These are phyloP conservation scores for Pouteria campechiana DNA, from an alignment of 179 eudicot genomes.

Conservation along the genomic window DNA sequence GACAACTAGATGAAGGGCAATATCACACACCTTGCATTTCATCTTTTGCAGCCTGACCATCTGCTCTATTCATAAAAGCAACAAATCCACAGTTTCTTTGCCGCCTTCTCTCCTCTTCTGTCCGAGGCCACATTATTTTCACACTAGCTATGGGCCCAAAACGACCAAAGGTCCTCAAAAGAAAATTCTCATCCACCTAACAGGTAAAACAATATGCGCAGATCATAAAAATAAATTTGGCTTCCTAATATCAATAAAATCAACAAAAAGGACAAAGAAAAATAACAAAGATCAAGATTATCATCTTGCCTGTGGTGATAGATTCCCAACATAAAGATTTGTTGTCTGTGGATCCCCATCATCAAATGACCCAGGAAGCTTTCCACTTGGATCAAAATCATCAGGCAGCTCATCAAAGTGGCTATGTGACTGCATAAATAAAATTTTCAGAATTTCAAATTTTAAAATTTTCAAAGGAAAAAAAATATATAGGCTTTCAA, in stretches of 20 bases:
- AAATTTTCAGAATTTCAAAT: too few relatives aligned
- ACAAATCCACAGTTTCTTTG: conserved; percentile 99
- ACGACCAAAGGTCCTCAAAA: conserved; percentile 92
- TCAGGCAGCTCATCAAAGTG: conserved; percentile 94
- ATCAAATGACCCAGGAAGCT: conserved; percentile 88
- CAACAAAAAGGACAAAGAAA: not conserved
- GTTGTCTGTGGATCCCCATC: conserved; percentile 98
- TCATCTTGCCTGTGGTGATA: conserved; percentile 73
- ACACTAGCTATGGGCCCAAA: conserved; percentile 99
- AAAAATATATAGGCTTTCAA: too few relatives aligned
- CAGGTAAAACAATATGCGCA: not conserved
- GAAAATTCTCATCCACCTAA: conserved; percentile 97
- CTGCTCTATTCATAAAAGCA: conserved; percentile 94
- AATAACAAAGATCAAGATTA: conserved; percentile 1
- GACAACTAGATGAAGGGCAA: too few relatives aligned
- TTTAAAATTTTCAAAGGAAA: too few relatives aligned
- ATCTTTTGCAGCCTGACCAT: conserved; percentile 98
- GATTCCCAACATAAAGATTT: conserved; percentile 92
- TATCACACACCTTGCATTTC: conserved; percentile 84
- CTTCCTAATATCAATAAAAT: not conserved
- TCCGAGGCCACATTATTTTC: conserved; percentile 99
- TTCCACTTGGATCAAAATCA: conserved; percentile 86
- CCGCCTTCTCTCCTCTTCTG: conserved; percentile 89
- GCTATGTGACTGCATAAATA: conserved; percentile 48
- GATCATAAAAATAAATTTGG: conserved; percentile 1